These are phyloP conservation scores for Agapanthus africanus DNA, from an alignment of 106 monocot genomes.

Conservation along the genomic window DNA sequence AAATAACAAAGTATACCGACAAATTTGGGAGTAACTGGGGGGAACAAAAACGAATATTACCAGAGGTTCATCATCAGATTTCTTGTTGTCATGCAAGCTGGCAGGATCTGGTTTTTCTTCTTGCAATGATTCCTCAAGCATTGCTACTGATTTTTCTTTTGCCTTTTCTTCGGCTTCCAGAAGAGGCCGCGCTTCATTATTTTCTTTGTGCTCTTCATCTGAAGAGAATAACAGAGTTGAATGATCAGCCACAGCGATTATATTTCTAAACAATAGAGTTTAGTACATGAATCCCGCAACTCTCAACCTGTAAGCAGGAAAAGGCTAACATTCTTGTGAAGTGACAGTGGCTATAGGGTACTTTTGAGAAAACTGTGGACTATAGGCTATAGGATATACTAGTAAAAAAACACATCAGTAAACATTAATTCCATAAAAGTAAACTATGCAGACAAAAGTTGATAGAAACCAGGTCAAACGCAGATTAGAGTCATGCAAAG, in stretches of 20 bases:
- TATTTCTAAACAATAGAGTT: too few relatives aligned
- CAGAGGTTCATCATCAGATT: conserved; percentile 41
- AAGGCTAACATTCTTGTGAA: neutral
- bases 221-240: neutral
- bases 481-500: neutral
- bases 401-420: neutral
- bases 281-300: too few relatives aligned
- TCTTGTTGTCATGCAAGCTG: neutral
- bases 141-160: neutral
- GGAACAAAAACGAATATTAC: conserved; percentile 28
- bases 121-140: neutral
- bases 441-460: neutral
- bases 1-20: neutral
- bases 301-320: too few relatives aligned
- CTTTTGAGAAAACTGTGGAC: too few relatives aligned
- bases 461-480: neutral
- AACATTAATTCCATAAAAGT: neutral
- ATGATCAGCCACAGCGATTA: too few relatives aligned
- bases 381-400: too few relatives aligned
- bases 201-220: conserved; percentile 16
- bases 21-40: neutral
- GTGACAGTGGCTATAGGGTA: too few relatives aligned
- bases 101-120: conserved; percentile 12
- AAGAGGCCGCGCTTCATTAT: neutral
- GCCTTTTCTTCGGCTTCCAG: neutral